Evolutionary conservation across 139 green algal genomes (phyloP).

Genomic region (Auxenochlorella pyrenoidosa): DNA sequence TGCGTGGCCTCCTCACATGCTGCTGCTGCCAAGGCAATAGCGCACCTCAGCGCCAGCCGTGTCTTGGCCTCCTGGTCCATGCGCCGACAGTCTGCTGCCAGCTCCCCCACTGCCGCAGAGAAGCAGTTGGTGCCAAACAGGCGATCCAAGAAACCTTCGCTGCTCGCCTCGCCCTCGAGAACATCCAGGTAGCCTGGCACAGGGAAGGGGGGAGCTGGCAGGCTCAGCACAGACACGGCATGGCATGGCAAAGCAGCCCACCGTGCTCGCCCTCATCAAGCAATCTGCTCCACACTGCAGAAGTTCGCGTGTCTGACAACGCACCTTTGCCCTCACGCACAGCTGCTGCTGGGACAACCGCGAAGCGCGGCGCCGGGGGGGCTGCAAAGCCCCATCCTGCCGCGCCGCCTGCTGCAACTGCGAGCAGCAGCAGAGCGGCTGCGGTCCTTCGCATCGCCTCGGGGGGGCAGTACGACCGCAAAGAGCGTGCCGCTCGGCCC

Average conservation of each 20-base stretch:
- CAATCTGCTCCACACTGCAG: not conserved
- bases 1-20: too few species aligned
- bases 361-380: not conserved
- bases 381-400: not conserved
- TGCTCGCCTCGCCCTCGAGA: not conserved
- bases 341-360: not conserved
- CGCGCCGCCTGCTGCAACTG: not conserved
- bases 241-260: not conserved
- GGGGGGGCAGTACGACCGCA: not conserved
- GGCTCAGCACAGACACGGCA: too few species aligned
- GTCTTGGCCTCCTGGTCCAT: conserved; percentile 51
- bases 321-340: not conserved
- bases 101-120: conserved; percentile 29
- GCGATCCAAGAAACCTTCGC: conserved; percentile 45
- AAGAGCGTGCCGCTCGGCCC: not conserved
- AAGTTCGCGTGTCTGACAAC: not conserved
- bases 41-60: conserved; percentile 40
- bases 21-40: too few species aligned
- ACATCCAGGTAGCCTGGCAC: conserved; percentile 3
- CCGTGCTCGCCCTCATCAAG: not conserved
- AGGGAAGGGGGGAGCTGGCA: too few species aligned
- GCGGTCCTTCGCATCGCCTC: not conserved
- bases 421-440: not conserved
- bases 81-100: conserved; percentile 39
- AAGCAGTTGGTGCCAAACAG: conserved; percentile 56